Evolutionary conservation across 1,284 basidiomycete genomes (phyloP), one percentile per base, ranked within the genome.

Genomic region (Trametes polyzona): DNA sequence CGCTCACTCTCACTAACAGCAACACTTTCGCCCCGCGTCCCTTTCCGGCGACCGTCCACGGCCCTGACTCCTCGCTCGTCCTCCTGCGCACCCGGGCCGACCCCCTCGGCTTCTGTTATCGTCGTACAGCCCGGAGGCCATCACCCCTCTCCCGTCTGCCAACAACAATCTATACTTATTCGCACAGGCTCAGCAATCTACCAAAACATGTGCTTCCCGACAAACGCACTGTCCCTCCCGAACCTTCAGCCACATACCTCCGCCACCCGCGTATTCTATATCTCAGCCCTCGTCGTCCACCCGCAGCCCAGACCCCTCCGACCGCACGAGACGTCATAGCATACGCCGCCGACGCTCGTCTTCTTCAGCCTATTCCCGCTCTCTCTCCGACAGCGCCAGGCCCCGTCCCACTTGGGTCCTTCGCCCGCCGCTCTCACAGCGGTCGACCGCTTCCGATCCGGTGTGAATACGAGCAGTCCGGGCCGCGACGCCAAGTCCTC

Each of bases 91-190:
- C 23, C 36, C 49, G 49, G 49, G 21, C 41, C 26, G 43, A 33
- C 24, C n/a, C 32, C 10, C 17, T 51, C 48, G 37, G 40, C 29
- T 50, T 19, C 33, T 52, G 32, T 40, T 49, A 27, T 40, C 24
- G 16, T 9, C 24, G 42, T 52, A 52, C 50, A 44, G 48, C 48
- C 48, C 40, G 37, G 39, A 21, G 26, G 32, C 30, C 14, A 39
- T 37, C 47, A 26, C 35, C 8, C 23, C 19, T 42, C 24, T n/a
- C 40, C 19, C 40, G 6, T 37, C 36, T 17, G 10, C 36, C 36
- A n/a, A 37, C 30, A 14, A 32, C 33, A 36, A 47, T 46, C 8
- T 30, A 21, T 29, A 46, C 43, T 32, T 32, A 11, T 32, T 23
- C 11, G 9, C 30, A 7, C 42, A 3, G 17, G 4, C 33, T 30